Base-by-base conservation (phyloP, 1,139 yeast species). In the Debaryomycetaceae sp. region DNA sequence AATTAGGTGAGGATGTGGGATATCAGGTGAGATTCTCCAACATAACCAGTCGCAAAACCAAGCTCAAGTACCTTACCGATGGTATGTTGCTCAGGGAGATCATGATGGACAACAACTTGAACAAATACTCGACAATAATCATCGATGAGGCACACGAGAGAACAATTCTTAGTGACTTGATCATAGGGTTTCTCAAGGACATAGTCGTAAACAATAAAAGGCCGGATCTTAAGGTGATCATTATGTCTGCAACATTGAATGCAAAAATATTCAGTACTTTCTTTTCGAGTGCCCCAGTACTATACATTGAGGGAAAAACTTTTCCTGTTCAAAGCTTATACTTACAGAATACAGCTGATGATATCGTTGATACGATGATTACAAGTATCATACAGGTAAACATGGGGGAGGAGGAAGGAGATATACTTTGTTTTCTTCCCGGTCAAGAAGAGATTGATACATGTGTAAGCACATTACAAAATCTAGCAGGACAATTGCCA, bases 71-170 rank as follows among this genome's bases (percentile, higher is more conserved):
- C 59, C 69, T 93, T 42, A 93, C 99, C 0, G 99, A 93, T 69
- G 99, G 99, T 81, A 93, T 93, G 99, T 76, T 93, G 34, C 67
- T 95, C 46, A 76, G 99, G 59, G 99, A 93, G 61, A 67, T 91
- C 53, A 87, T 93, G 93, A 65, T 87, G 49, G 91, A 89, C 57
- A 78, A 80, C 1, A 64, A 68, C 4, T 66, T 95, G 42, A 65
- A 75, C 6, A 79, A 79, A 49, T 93, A 93, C 61, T 74, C 85
- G 24, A 83, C 89, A 0, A 76, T 93, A n/a, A 76, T 95, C 40
- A 81, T 93, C 40, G 99, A 93, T 71, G 99, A 93, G 69, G 99
- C 98, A 1, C 99, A 93, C 70, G 99, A 93, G 70, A 77, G 99
- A 60, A 93, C 98, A 0, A 84, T 93, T 3, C 68, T 91, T 44